A percentile compares a stretch with the other conserved stretches of the same genome.
phyloP scores from a whole-genome alignment of 306 rosid genomes.

The Cucumis melo region DNA sequence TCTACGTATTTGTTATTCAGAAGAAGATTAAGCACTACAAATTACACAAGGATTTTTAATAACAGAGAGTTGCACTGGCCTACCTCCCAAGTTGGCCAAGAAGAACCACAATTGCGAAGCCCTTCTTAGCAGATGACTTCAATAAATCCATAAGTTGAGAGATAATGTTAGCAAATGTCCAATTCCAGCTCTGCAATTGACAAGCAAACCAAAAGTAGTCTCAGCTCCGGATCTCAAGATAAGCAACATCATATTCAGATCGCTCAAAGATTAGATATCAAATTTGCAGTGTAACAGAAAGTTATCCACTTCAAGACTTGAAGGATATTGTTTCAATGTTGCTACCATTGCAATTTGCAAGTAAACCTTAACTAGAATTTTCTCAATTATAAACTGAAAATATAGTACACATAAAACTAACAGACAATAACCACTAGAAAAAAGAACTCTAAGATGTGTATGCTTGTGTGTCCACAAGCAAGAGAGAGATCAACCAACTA shows the following conservation, averaged over 20 bases:
- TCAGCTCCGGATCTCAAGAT: slow-evolving; percentile 11
- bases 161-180: slow-evolving; percentile 41
- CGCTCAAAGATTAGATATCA: neutral
- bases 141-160: slow-evolving; percentile 44
- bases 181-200: slow-evolving; percentile 63
- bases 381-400: neutral
- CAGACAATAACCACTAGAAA: neutral
- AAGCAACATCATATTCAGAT: neutral
- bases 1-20: neutral
- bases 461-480: neutral
- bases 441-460: neutral
- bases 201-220: slow-evolving; percentile 9
- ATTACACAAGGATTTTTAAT: neutral
- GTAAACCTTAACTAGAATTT: neutral
- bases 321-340: neutral
- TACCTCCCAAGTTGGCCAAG: slow-evolving; percentile 94
- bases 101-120: slow-evolving; percentile 41
- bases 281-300: neutral
- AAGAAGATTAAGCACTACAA: neutral
- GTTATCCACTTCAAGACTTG: neutral
- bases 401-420: neutral
- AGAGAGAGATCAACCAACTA: neutral
- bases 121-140: slow-evolving; percentile 33
- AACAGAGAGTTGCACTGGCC: neutral
- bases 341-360: neutral